phyloP scores from a whole-genome alignment of 2,329 filamentous ascomycete genomes.

The Daldinia sp. region DNA sequence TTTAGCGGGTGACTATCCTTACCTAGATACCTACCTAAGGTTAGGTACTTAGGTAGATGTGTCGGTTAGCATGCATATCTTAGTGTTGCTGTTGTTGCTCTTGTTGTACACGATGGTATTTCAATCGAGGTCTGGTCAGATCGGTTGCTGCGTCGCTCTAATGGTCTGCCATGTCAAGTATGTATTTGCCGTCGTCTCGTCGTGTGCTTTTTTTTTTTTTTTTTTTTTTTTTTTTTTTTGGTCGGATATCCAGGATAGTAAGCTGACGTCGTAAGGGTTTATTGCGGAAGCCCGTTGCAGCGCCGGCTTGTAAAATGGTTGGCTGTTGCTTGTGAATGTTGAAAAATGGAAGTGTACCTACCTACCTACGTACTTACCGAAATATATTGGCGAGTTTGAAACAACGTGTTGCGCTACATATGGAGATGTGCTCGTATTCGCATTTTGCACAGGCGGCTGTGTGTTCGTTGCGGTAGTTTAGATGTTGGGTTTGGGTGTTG shows the following conservation, averaged over 20 bases:
- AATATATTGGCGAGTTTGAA: neutral
- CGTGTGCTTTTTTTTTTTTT: constrained; percentile 3
- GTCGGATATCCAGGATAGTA: constrained; percentile 30
- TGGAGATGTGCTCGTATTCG: neutral
- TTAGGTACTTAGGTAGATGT: too few relatives aligned
- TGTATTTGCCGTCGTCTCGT: neutral
- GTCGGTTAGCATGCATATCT: constrained; percentile 11
- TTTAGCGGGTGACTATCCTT: constrained; percentile 12
- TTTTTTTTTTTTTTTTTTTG: neutral
- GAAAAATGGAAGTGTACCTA: constrained; percentile 10
- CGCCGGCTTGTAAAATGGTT: neutral
- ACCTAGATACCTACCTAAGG: too few relatives aligned
- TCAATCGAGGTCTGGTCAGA: constrained; percentile 3
- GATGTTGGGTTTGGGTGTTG: neutral
- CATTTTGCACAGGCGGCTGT: neutral
- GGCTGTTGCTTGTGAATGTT: constrained; percentile 20
- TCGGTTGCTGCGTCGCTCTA: constrained; percentile 1
- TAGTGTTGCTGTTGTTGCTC: too few relatives aligned
- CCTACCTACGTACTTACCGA: neutral
- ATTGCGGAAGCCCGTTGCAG: neutral
- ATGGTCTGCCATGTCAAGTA: constrained; percentile 10
- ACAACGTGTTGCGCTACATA: neutral
- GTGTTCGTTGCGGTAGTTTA: neutral
- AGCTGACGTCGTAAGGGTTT: neutral
- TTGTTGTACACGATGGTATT: constrained; percentile 12